phyloP scores from a whole-genome alignment of 495 filamentous ascomycete species.

The Amorphotheca resinae region DNA sequence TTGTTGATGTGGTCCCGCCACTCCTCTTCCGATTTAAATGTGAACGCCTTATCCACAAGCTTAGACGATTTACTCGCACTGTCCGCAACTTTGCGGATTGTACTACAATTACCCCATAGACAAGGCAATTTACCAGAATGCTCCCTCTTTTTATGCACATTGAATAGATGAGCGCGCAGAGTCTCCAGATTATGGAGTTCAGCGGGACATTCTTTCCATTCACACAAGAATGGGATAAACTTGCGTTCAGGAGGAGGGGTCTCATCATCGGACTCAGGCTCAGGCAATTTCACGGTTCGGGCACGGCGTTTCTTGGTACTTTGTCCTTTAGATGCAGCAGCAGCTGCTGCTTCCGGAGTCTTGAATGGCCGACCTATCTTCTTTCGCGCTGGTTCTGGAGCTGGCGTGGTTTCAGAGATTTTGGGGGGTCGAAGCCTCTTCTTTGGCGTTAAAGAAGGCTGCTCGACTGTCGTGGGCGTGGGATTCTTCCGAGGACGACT shows the following conservation, averaged over 20 bases:
- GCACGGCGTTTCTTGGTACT: constrained; percentile 6
- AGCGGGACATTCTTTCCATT: constrained; percentile 48
- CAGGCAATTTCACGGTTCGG: constrained; percentile 1
- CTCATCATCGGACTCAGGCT: neutral
- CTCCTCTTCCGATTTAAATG: constrained; percentile 20
- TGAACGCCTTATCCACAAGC: neutral
- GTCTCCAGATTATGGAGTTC: constrained; percentile 58
- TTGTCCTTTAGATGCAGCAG: neutral
- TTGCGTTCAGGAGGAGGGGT: constrained; percentile 4
- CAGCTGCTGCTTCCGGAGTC: constrained; percentile 1
- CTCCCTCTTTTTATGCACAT: constrained; percentile 31
- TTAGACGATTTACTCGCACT: neutral
- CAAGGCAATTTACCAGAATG: constrained; percentile 23
- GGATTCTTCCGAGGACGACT: no score
- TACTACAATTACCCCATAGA: constrained; percentile 34
- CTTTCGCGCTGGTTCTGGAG: neutral
- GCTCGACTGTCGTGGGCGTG: no score
- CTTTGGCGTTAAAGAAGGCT: no score
- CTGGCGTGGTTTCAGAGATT: neutral
- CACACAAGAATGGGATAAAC: constrained; percentile 34
- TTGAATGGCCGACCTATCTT: constrained; percentile 3
- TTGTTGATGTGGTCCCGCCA: constrained; percentile 43
- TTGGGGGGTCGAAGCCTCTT: no score
- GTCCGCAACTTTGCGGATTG: neutral
- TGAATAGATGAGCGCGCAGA: constrained; percentile 47